These are phyloP conservation scores for Speleostelium caveatum DNA, from an alignment of 78 protist genomes.

Conservation along the genomic window DNA sequence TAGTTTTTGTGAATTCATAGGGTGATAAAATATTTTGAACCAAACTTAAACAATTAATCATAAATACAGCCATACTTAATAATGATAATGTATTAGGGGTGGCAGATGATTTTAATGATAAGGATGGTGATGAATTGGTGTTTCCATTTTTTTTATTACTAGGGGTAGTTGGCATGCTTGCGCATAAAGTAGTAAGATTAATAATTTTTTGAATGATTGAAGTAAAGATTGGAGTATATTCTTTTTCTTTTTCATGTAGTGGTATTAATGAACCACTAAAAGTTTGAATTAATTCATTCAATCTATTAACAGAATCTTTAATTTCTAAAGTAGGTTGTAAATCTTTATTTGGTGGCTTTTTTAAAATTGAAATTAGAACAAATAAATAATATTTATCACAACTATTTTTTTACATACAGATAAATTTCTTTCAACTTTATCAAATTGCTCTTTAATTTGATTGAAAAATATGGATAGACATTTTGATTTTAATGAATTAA, in stretches of 20 bases:
- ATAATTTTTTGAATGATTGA: slow-evolving; percentile 50
- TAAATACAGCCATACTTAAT: slow-evolving; percentile 60
- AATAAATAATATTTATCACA: too few relatives aligned
- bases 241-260: slow-evolving; percentile 32
- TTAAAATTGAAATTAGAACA: too few relatives aligned
- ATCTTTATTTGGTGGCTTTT: slow-evolving; percentile 6
- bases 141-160: not conserved
- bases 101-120: not conserved
- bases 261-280: slow-evolving; percentile 64
- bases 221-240: slow-evolving; percentile 56
- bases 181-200: slow-evolving; percentile 14
- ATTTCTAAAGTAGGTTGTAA: slow-evolving; percentile 33
- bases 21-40: not conserved
- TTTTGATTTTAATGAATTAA: not conserved
- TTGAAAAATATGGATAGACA: slow-evolving; percentile 31
- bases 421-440: slow-evolving; percentile 9
- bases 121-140: not conserved
- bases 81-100: slow-evolving; percentile 36
- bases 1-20: slow-evolving; percentile 9
- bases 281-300: slow-evolving; percentile 40
- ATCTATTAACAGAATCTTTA: slow-evolving; percentile 50
- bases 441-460: slow-evolving; percentile 66
- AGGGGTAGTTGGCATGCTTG: not conserved
- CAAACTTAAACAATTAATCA: slow-evolving; percentile 45
- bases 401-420: too few relatives aligned